Percentiles rank a stretch among this genome's conserved stretches.
phyloP scores from a whole-genome alignment of 176 grass and related monocot genomes.

The Carex littledalei region DNA sequence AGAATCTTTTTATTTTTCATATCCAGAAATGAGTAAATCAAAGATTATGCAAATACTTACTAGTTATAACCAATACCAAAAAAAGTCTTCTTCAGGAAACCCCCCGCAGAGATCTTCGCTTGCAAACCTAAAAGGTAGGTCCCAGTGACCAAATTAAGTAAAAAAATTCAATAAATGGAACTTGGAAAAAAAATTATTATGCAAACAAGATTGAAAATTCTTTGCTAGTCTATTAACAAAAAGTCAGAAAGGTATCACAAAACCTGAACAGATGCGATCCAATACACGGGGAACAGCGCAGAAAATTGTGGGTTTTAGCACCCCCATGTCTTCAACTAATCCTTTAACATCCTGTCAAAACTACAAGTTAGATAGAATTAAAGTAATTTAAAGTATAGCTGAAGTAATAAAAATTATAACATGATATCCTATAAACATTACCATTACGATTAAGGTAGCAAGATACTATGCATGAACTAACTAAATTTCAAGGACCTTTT shows the following conservation, averaged over 20 bases:
- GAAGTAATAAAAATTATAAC: background rate
- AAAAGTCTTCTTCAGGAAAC: conserved; percentile 66
- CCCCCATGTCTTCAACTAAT: conserved; percentile 92
- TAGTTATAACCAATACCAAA: conserved; percentile 85
- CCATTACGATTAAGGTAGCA: background rate
- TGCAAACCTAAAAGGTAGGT: conserved; percentile 53
- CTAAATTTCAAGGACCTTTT: background rate
- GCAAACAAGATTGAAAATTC: background rate
- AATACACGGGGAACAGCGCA: conserved; percentile 94
- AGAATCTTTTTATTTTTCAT: background rate
- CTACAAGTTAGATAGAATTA: background rate
- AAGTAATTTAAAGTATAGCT: background rate
- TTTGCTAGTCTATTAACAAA: background rate
- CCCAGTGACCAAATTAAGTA: background rate
- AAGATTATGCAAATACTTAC: conserved; percentile 35
- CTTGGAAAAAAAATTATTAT: background rate
- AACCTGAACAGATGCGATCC: conserved; percentile 88
- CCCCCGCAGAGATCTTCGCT: conserved; percentile 66
- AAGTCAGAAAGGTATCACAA: conserved; percentile 1
- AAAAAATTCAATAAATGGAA: background rate
- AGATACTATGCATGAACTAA: background rate
- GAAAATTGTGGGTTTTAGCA: conserved; percentile 84
- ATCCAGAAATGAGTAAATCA: background rate
- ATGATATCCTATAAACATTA: conserved; percentile 9
- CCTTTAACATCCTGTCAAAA: conserved; percentile 81